phyloP scores from a whole-genome alignment of 2,329 filamentous ascomycete species.

The Leptoxyphium fumago region DNA sequence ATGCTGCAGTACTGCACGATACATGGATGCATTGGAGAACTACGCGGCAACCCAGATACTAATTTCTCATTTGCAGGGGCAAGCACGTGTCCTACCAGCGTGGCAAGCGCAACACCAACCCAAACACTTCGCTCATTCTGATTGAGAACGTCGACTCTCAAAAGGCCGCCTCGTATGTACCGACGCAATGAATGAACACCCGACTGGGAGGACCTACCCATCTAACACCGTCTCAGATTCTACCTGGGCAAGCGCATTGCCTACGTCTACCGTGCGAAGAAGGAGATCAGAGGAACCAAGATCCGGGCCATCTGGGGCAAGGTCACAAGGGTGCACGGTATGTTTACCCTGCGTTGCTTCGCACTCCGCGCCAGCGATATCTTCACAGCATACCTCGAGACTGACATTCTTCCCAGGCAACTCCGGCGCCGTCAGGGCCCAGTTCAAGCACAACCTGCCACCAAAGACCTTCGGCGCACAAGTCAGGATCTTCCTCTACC shows the following conservation, averaged over 20 bases:
- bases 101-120: constrained; percentile 80
- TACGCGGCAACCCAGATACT: not conserved
- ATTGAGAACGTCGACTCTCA: constrained; percentile 95
- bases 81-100: constrained; percentile 97
- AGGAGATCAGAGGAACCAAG: constrained; percentile 93
- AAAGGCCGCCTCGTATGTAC: constrained; percentile 62
- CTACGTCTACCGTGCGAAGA: constrained; percentile 93
- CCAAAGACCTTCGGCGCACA: constrained; percentile 78
- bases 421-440: constrained; percentile 93
- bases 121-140: constrained; percentile 75
- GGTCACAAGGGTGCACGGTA: constrained; percentile 91
- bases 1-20: not conserved
- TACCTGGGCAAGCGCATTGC: constrained; percentile 98
- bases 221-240: constrained; percentile 41
- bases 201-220: not conserved
- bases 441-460: constrained; percentile 92
- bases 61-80: constrained; percentile 47
- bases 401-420: constrained; percentile 48
- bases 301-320: constrained; percentile 98
- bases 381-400: constrained; percentile 1
- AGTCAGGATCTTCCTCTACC: constrained; percentile 27
- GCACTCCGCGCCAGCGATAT: constrained; percentile 3
- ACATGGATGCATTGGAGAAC: too few relatives aligned
- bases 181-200: not conserved
- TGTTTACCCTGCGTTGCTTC: constrained; percentile 7